Percentiles rank a stretch among this genome's conserved stretches.
Evolutionary conservation across 2,329 filamentous ascomycete genomes (phyloP).

Genomic region (Cladosporium phlei): DNA sequence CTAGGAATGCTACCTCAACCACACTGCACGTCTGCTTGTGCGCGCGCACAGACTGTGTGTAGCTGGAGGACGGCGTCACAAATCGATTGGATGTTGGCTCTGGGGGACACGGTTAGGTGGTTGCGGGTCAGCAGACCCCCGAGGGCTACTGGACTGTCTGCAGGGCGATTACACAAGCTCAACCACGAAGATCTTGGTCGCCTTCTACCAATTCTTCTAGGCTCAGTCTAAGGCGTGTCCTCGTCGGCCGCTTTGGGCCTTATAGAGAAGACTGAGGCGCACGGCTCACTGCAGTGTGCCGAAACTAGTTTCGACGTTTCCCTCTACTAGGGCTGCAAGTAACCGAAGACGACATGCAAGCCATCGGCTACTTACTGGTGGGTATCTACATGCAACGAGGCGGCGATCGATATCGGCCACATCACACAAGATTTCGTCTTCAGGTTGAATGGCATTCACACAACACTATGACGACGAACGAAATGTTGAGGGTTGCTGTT

Average conservation of each 20-base stretch:
- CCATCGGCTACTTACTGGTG: slow-evolving; percentile 1
- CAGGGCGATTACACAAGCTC: slow-evolving; percentile 8
- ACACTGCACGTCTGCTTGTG: slow-evolving; percentile 12
- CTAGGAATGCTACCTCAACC: slow-evolving; percentile 22
- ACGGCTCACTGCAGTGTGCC: neutral
- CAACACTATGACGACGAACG: neutral
- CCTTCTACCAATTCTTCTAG: neutral
- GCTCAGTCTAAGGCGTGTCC: slow-evolving; percentile 1
- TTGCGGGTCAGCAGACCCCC: slow-evolving; percentile 2
- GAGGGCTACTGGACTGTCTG: neutral
- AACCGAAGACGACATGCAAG: slow-evolving; percentile 1
- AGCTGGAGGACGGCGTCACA: slow-evolving; percentile 9
- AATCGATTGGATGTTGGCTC: slow-evolving; percentile 18
- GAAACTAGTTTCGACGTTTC: neutral
- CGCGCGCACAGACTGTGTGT: slow-evolving; percentile 27
- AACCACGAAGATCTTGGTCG: neutral
- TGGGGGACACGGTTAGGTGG: neutral
- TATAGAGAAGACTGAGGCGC: neutral
- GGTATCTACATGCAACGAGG: slow-evolving; percentile 5
- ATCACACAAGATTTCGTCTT: slow-evolving; percentile 2
- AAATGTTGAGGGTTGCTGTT: slow-evolving; percentile 6
- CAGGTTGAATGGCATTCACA: too few species aligned
- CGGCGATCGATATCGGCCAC: slow-evolving; percentile 2
- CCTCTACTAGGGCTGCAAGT: too few species aligned
- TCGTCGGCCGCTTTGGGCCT: neutral